These are phyloP conservation scores for Lipomyces yamanashiensis DNA, from an alignment of 805 yeast species.

Conservation along the genomic window DNA sequence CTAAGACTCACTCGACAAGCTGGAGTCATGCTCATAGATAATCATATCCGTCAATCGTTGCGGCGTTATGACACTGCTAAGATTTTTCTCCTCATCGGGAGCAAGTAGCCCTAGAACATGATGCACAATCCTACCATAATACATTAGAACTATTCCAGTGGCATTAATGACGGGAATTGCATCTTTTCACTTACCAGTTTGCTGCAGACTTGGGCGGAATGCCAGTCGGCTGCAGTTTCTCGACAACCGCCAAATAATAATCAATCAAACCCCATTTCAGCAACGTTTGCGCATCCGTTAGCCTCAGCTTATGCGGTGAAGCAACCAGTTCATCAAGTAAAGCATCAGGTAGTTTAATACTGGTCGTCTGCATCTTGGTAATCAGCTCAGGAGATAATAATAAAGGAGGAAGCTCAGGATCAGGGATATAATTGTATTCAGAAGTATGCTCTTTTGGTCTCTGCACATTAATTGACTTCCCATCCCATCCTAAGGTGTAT, in stretches of 20 bases:
- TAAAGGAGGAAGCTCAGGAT: constrained; percentile 78
- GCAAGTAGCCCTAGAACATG: constrained; percentile 73
- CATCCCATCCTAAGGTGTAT: constrained; percentile 95
- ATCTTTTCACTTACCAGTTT: constrained; percentile 47
- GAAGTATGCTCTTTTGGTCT: constrained; percentile 80
- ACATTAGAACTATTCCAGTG: not conserved
- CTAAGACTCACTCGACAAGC: constrained; percentile 62
- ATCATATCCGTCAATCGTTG: constrained; percentile 61
- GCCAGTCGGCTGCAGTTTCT: constrained; percentile 39
- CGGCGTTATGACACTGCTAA: constrained; percentile 46
- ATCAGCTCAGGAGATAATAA: constrained; percentile 47
- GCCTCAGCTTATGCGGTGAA: constrained; percentile 59
- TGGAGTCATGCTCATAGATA: constrained; percentile 50
- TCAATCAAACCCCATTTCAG: constrained; percentile 56
- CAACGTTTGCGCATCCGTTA: constrained; percentile 77
- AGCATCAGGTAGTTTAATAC: constrained; percentile 67
- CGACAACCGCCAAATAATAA: constrained; percentile 57
- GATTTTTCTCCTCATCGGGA: constrained; percentile 48
- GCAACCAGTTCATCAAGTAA: constrained; percentile 53
- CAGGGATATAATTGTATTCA: constrained; percentile 94
- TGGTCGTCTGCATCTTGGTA: constrained; percentile 43
- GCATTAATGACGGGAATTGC: not conserved
- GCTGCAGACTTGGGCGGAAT: constrained; percentile 37
- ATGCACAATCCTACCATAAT: constrained; percentile 78
- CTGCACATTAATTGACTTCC: constrained; percentile 64